Percentiles rank a stretch among this genome's conserved stretches.
These are phyloP conservation scores for Syzygium aromaticum DNA, from an alignment of 345 rosid genomes.

Conservation along the genomic window DNA sequence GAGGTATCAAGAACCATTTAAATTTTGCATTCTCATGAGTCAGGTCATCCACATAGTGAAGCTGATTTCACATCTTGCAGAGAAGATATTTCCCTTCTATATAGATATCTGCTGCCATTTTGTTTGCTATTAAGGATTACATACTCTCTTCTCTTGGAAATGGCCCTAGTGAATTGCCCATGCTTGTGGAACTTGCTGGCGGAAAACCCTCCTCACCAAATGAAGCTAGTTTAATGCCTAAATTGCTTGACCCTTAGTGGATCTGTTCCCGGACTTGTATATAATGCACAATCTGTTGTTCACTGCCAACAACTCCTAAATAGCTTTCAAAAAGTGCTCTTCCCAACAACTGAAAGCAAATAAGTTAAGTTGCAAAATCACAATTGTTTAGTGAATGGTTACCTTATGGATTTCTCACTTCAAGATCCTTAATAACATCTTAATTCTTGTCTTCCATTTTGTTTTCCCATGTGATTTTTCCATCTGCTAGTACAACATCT, in stretches of 20 bases:
- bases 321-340: not conserved
- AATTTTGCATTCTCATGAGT: not conserved
- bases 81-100: not conserved
- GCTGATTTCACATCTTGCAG: not conserved
- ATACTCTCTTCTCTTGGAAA: not conserved
- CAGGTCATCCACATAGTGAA: not conserved
- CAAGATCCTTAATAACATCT: not conserved
- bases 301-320: not conserved
- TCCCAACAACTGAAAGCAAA: not conserved
- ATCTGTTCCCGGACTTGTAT: not conserved
- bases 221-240: not conserved
- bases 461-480: not conserved
- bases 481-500: not conserved
- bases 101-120: not conserved
- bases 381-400: not conserved
- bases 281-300: not conserved
- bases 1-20: not conserved
- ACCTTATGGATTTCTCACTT: not conserved
- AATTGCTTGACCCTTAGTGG: not conserved
- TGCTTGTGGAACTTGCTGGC: not conserved
- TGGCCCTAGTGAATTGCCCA: not conserved
- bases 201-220: not conserved
- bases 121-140: not conserved
- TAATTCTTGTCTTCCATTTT: not conserved
- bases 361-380: not conserved